phyloP scores from a whole-genome alignment of 768 basidiomycete species.

The Strobilomyces dryophilus region DNA sequence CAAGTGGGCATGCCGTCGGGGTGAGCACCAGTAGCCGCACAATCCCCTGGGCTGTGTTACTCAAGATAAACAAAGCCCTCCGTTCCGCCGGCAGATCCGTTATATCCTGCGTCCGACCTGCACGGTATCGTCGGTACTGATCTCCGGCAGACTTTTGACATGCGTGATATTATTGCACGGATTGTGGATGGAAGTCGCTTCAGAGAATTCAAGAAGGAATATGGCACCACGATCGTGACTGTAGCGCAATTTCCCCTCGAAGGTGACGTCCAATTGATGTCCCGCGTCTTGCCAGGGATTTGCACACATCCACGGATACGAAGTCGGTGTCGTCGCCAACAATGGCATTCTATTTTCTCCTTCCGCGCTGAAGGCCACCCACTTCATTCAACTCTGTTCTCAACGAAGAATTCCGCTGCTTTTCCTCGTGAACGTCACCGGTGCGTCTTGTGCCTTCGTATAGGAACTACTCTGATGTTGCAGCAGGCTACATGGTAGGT shows the following conservation, averaged over 20 bases:
- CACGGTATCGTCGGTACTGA: slow-evolving; percentile 93
- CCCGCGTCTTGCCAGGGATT: slow-evolving; percentile 54
- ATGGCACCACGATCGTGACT: slow-evolving; percentile 86
- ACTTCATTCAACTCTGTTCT: slow-evolving; percentile 92
- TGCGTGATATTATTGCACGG: slow-evolving; percentile 90
- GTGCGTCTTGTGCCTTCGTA: slow-evolving; percentile 29
- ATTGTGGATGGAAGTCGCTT: slow-evolving; percentile 90
- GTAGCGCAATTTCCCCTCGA: slow-evolving; percentile 37
- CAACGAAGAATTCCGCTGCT: slow-evolving; percentile 86
- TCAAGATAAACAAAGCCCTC: slow-evolving; percentile 43
- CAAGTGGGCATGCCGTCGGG: slow-evolving; percentile 45
- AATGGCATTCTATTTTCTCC: slow-evolving; percentile 95
- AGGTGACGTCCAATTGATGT: slow-evolving; percentile 3
- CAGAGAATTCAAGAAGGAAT: slow-evolving; percentile 95
- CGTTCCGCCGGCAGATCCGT: slow-evolving; percentile 59
- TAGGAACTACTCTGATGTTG: slow-evolving; percentile 1
- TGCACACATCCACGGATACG: slow-evolving; percentile 82
- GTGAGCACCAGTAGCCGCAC: slow-evolving; percentile 39
- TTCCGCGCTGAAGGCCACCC: slow-evolving; percentile 89
- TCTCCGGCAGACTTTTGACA: slow-evolving; percentile 83
- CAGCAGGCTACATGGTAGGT: slow-evolving; percentile 88
- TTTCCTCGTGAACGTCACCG: slow-evolving; percentile 95
- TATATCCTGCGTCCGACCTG: slow-evolving; percentile 77
- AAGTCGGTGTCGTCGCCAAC: slow-evolving; percentile 90
- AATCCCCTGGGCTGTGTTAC: slow-evolving; percentile 1